Conservation (phyloP, 176 grass and related monocot species). For the Dendrocalamus sinicus region DNA sequence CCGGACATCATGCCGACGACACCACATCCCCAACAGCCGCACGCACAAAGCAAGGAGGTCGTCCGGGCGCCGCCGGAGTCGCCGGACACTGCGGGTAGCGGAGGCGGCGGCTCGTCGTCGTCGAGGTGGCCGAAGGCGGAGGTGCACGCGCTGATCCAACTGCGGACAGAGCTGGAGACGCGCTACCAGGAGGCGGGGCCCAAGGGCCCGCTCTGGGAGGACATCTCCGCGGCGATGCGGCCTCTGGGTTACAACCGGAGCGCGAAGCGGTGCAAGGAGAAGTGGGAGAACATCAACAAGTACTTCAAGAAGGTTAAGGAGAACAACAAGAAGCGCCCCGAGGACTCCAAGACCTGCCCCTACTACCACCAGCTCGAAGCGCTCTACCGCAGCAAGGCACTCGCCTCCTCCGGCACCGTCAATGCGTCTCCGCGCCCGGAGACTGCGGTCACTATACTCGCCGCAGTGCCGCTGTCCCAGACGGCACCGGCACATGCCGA, state of each 20-base stretch:
- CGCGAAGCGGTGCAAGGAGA: slow-evolving; percentile 96
- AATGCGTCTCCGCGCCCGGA: not conserved
- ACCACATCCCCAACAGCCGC: slow-evolving; percentile 21
- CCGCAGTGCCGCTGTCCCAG: slow-evolving; percentile 47
- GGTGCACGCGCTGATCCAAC: slow-evolving; percentile 92
- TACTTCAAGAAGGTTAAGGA: slow-evolving; percentile 99
- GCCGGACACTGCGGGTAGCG: slow-evolving; percentile 24
- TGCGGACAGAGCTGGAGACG: slow-evolving; percentile 71
- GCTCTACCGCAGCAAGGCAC: slow-evolving; percentile 76
- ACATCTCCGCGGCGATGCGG: slow-evolving; percentile 87
- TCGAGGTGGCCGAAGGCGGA: slow-evolving; percentile 93
- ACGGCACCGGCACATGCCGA: slow-evolving; percentile 36
- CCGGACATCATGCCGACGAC: slow-evolving; percentile 19
- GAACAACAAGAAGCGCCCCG: slow-evolving; percentile 82
- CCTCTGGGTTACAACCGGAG: slow-evolving; percentile 81
- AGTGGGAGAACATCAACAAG: slow-evolving; percentile 99
- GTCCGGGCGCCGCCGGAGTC: slow-evolving; percentile 16
- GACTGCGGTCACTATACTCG: not conserved
- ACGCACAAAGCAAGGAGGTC: slow-evolving; percentile 39
- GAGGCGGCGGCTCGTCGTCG: slow-evolving; percentile 47
- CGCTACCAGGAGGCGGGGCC: slow-evolving; percentile 78
- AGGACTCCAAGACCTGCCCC: slow-evolving; percentile 97
- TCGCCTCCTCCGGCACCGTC: not conserved
- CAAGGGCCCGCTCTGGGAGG: slow-evolving; percentile 95
- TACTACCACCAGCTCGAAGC: slow-evolving; percentile 98